Evolutionary conservation across 257 asterid species (phyloP).

Genomic region (Penstemon newberryi): DNA sequence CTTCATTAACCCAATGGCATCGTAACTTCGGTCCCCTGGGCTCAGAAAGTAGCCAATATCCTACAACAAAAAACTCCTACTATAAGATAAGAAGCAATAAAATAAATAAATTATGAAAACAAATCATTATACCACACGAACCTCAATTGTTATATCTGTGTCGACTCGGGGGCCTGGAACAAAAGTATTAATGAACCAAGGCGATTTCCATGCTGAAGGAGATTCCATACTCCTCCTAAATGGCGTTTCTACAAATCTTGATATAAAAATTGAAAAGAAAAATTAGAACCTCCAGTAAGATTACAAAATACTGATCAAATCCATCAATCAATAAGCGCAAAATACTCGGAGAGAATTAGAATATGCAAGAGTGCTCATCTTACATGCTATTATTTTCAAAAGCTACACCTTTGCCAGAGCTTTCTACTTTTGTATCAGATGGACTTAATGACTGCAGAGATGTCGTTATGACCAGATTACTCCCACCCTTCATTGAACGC

Average conservation of each 20-base stretch:
- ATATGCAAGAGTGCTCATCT: conserved; percentile 28
- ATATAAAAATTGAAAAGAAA: conserved; percentile 5
- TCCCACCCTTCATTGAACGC: conserved; percentile 49
- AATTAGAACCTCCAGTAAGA: conserved; percentile 4
- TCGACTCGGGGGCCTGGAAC: conserved; percentile 76
- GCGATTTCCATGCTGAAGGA: conserved; percentile 97
- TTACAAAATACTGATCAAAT: too few species aligned
- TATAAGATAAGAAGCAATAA: conserved; percentile 12
- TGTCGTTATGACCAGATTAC: conserved; percentile 26
- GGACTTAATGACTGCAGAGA: conserved; percentile 53
- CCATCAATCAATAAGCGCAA: too few species aligned
- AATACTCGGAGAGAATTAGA: background rate
- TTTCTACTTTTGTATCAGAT: conserved; percentile 48
- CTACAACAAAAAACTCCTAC: conserved; percentile 41
- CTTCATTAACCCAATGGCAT: conserved; percentile 91
- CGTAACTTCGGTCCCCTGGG: conserved; percentile 79
- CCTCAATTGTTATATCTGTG: conserved; percentile 87
- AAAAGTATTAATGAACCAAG: conserved; percentile 80
- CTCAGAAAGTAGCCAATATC: conserved; percentile 75
- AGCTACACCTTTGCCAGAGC: conserved; percentile 50
- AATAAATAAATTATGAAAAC: conserved; percentile 5
- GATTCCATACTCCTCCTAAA: conserved; percentile 81
- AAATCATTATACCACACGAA: conserved; percentile 21
- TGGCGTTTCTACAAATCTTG: conserved; percentile 79
- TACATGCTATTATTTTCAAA: conserved; percentile 67